A percentile compares a stretch with the other conserved stretches of the same genome.
Evolutionary conservation across 2,329 filamentous ascomycete genomes (phyloP).

Genomic region (Hirsutella thompsonii): DNA sequence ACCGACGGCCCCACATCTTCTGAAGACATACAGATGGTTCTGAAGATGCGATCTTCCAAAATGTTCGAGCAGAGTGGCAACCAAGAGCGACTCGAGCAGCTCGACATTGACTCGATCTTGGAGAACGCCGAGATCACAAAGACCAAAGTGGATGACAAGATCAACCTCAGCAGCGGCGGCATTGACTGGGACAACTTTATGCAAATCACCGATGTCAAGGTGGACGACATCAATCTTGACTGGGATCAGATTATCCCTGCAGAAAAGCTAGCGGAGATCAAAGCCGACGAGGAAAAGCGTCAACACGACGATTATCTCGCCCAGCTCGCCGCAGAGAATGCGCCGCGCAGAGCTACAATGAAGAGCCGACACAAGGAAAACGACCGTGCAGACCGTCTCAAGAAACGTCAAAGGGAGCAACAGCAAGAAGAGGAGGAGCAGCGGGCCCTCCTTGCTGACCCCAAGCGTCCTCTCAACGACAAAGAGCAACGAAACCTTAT

Average conservation of each 20-base stretch:
- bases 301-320: slow-evolving; percentile 73
- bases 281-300: slow-evolving; percentile 75
- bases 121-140: slow-evolving; percentile 96
- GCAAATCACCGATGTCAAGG: slow-evolving; percentile 95
- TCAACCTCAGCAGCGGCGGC: slow-evolving; percentile 80
- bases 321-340: slow-evolving; percentile 71
- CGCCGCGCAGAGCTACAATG: slow-evolving; percentile 60
- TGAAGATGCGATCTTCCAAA: slow-evolving; percentile 96
- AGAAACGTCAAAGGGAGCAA: slow-evolving; percentile 53
- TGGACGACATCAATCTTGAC: slow-evolving; percentile 65
- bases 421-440: slow-evolving; percentile 61
- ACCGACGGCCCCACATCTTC: slow-evolving; percentile 76
- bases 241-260: slow-evolving; percentile 99
- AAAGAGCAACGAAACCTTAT: slow-evolving; percentile 91
- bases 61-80: slow-evolving; percentile 98
- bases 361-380: slow-evolving; percentile 44
- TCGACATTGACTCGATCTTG: slow-evolving; percentile 94
- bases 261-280: slow-evolving; percentile 79
- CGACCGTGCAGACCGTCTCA: slow-evolving; percentile 52
- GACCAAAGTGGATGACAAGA: slow-evolving; percentile 87
- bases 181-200: slow-evolving; percentile 85
- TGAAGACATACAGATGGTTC: slow-evolving; percentile 89
- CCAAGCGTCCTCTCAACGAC: slow-evolving; percentile 77
- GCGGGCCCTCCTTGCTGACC: slow-evolving; percentile 63
- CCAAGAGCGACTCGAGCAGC: slow-evolving; percentile 88